Conservation (phyloP, 164 flowering plant genomes). For the Annona squamosa region DNA sequence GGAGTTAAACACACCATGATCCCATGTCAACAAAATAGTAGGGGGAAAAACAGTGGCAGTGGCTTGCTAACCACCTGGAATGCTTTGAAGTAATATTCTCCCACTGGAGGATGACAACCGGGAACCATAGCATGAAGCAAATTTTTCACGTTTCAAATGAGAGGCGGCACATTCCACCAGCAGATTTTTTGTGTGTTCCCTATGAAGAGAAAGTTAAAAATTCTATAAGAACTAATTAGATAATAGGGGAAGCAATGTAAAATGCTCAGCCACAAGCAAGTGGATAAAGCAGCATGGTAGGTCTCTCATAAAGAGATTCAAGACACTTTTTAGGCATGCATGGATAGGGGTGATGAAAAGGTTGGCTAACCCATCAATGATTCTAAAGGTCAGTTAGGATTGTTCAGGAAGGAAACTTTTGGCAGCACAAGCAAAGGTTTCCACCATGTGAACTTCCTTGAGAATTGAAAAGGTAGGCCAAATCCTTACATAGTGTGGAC, state of each 20-base stretch:
- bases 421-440: not conserved
- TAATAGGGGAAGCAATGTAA: not conserved
- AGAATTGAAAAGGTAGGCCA: not conserved
- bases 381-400: not conserved
- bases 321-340: not conserved
- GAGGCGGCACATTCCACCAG: conserved; percentile 88
- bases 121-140: conserved; percentile 56
- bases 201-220: conserved; percentile 17
- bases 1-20: conserved; percentile 1
- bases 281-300: not conserved
- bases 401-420: not conserved
- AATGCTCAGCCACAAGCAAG: not conserved
- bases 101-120: conserved; percentile 83
- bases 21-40: not conserved
- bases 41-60: not conserved
- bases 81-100: conserved; percentile 87
- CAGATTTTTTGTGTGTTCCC: conserved; percentile 69
- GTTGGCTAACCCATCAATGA: not conserved
- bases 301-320: not conserved
- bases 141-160: conserved; percentile 63
- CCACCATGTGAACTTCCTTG: not conserved
- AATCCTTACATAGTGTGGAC: not conserved
- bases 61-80: conserved; percentile 49
- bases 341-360: not conserved
- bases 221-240: not conserved